Conservation (phyloP, 306 rosid genomes). For the Styphnolobium japonicum region DNA sequence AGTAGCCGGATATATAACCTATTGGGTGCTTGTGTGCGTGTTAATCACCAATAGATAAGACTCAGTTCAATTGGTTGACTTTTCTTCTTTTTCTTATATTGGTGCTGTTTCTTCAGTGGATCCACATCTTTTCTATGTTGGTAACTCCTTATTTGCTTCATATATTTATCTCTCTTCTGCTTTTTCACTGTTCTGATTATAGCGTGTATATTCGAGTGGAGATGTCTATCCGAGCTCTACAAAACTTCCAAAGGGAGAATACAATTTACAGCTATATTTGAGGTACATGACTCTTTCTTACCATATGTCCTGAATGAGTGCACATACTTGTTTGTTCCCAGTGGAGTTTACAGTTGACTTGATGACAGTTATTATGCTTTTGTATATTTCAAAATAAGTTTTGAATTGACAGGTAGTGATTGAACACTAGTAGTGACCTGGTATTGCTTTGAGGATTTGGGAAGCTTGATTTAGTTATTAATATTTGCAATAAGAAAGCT, state of each 20-base stretch:
- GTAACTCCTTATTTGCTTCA: conserved; percentile 8
- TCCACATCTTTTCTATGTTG: conserved; percentile 1
- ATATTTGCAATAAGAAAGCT: conserved; percentile 1
- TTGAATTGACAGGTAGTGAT: not conserved
- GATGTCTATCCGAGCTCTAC: conserved; percentile 77
- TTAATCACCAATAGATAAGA: conserved; percentile 2
- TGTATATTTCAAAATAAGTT: not conserved
- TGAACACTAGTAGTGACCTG: not conserved
- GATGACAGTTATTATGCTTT: not conserved
- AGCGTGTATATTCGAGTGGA: conserved; percentile 84
- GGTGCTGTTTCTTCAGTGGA: not conserved
- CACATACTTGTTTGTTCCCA: not conserved
- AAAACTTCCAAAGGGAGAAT: conserved; percentile 93
- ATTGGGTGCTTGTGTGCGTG: not conserved
- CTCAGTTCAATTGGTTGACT: not conserved
- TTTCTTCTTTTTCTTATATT: not conserved
- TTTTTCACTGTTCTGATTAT: conserved; percentile 26
- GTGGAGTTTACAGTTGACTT: conserved; percentile 9
- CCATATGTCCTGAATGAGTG: conserved; percentile 20
- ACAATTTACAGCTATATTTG: conserved; percentile 69
- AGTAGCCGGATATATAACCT: not conserved
- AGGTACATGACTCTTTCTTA: conserved; percentile 53
- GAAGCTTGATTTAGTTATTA: conserved; percentile 11
- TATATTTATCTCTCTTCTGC: conserved; percentile 12
- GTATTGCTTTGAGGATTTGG: not conserved